A percentile compares a stretch with the other conserved stretches of the same genome.
phyloP scores from a whole-genome alignment of 805 yeast genomes.

The Candida mattraensis region DNA sequence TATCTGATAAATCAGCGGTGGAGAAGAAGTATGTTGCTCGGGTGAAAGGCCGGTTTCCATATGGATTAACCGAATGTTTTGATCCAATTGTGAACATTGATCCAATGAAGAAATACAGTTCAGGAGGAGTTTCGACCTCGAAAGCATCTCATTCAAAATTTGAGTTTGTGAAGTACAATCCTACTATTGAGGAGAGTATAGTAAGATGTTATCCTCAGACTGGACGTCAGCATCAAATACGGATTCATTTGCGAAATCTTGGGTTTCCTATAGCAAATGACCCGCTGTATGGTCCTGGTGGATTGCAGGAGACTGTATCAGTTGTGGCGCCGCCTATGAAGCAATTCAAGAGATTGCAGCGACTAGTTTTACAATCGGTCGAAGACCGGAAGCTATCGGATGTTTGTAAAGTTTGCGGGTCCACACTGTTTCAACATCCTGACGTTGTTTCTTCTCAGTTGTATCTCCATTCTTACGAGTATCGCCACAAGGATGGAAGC shows the following conservation, averaged over 20 bases:
- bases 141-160: slow-evolving; percentile 22
- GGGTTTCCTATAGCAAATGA: slow-evolving; percentile 37
- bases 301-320: slow-evolving; percentile 5
- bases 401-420: slow-evolving; percentile 36
- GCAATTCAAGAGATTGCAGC: slow-evolving; percentile 16
- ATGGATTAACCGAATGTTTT: slow-evolving; percentile 23
- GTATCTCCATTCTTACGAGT: slow-evolving; percentile 45
- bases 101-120: slow-evolving; percentile 21
- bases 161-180: slow-evolving; percentile 27
- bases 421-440: slow-evolving; percentile 33
- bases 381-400: slow-evolving; percentile 18
- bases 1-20: slow-evolving; percentile 21
- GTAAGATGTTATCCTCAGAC: slow-evolving; percentile 46
- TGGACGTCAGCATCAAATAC: slow-evolving; percentile 55
- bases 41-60: slow-evolving; percentile 41
- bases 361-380: slow-evolving; percentile 11
- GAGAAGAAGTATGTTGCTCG: slow-evolving; percentile 45
- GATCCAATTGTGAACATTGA: slow-evolving; percentile 37
- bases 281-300: slow-evolving; percentile 26
- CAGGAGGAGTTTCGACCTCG: slow-evolving; percentile 22
- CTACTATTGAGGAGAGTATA: slow-evolving; percentile 34
- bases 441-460: slow-evolving; percentile 33
- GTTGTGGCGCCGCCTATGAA: slow-evolving; percentile 5
- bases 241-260: slow-evolving; percentile 51
- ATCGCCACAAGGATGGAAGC: slow-evolving; percentile 28